A percentile compares a stretch with the other conserved stretches of the same genome.
Conservation (phyloP, 2,329 filamentous ascomycete species). For the Pseudopithomyces chartarum region DNA sequence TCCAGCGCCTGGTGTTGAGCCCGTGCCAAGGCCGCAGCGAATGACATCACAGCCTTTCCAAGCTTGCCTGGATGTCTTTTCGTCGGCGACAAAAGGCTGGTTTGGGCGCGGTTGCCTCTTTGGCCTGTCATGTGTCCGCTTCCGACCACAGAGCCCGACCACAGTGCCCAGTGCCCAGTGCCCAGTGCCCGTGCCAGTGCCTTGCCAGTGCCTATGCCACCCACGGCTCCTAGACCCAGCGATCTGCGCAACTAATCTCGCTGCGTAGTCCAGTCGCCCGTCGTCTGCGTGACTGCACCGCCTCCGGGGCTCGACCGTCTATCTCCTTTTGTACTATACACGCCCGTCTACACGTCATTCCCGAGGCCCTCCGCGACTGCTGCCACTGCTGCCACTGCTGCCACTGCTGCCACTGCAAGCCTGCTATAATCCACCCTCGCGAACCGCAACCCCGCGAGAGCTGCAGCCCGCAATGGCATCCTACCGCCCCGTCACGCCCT, state of each 20-base stretch:
- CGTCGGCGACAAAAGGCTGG: constrained; percentile 2
- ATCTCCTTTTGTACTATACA: constrained; percentile 3
- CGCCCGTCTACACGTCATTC: constrained; percentile 5
- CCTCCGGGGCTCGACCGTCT: too few relatives aligned
- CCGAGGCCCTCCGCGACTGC: neutral
- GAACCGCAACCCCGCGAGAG: neutral
- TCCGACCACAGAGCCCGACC: neutral
- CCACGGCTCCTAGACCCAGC: neutral
- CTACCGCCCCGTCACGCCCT: constrained; percentile 32
- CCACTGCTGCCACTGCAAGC: neutral
- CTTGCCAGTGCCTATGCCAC: neutral
- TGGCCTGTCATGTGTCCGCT: constrained; percentile 1
- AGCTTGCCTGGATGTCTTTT: neutral
- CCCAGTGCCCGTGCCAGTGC: too few relatives aligned
- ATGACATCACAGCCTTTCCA: constrained; percentile 6
- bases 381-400: neutral
- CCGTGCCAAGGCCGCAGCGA: neutral
- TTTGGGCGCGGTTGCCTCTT: neutral
- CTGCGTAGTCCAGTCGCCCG: neutral
- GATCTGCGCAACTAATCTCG: constrained; percentile 4
- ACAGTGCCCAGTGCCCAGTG: too few relatives aligned
- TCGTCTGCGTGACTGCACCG: neutral
- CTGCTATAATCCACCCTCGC: neutral
- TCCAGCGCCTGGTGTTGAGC: neutral
- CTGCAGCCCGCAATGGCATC: constrained; percentile 26